These are phyloP conservation scores for Colletotrichum siamense DNA, from an alignment of 2,329 filamentous ascomycete species.

Conservation along the genomic window DNA sequence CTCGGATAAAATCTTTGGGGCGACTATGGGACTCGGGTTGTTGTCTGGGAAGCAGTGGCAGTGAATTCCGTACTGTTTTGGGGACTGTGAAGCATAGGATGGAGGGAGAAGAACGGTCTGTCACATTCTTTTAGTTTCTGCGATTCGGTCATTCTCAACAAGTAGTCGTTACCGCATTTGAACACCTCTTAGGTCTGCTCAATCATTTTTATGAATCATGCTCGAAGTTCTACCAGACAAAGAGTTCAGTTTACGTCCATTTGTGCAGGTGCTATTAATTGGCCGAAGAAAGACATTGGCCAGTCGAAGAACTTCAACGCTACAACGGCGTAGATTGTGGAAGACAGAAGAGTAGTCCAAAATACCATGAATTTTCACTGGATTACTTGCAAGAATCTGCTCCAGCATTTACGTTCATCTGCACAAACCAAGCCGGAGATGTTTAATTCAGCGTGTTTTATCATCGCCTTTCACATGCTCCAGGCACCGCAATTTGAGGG, in stretches of 20 bases:
- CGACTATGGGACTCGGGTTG: no score
- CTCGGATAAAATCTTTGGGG: no score
- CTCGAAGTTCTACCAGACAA: not conserved
- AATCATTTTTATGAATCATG: rapidly evolving
- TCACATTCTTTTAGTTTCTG: not conserved
- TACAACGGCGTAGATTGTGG: not conserved
- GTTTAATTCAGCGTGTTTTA: rapidly evolving
- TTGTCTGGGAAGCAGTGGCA: not conserved
- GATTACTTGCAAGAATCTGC: not conserved
- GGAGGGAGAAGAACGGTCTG: rapidly evolving
- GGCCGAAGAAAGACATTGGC: no score
- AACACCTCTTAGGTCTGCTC: not conserved
- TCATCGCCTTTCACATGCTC: rapidly evolving
- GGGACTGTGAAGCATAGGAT: rapidly evolving
- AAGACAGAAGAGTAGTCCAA: not conserved
- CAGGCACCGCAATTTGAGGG: rapidly evolving
- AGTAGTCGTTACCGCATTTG: not conserved
- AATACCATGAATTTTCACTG: rapidly evolving
- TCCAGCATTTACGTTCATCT: rapidly evolving
- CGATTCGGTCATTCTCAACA: rapidly evolving
- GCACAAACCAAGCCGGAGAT: rapidly evolving
- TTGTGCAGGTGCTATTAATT: no score
- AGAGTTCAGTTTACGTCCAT: not conserved
- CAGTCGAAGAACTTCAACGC: no score
- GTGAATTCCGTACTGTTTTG: not conserved